Base-by-base conservation (phyloP, 345 rosid species). In the Arabis alpina region DNA sequence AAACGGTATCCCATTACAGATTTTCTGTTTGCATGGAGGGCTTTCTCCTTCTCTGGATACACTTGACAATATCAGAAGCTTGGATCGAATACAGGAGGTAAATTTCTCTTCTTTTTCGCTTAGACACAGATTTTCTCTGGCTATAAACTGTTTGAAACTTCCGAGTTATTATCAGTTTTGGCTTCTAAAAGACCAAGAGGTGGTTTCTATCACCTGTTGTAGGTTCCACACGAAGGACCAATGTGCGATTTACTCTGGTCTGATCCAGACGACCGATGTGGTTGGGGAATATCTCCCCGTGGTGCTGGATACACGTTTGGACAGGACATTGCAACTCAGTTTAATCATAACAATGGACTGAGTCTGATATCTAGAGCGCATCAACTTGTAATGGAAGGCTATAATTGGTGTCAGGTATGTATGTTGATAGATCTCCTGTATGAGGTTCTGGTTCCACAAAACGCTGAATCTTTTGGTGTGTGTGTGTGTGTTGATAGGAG, bases 191-290 rank as follows among this genome's bases (percentile, higher is more conserved):
- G 45, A 30, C 30, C 28, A 55, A 23, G 48, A 19, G 34, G 23
- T 60, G 44, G 40, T 36, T 71, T 34, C 27, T 3, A n/a, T 37
- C 4, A 42, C 41, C 14, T 49, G 24, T 13, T 45, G 39, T 75
- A 93, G 99, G 99, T 93, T 72, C 99, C 99, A 11, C 99, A 91
- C 47, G 99, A 93, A 82, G 99, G 99, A 59, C 99, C 99, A 32
- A 94, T 94, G 99, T 94, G 99, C 27, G 99, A 94, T 82, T 81
- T 94, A 57, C 82, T 94, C 56, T 94, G 99, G 99, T 94, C 99
- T 32, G 99, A 94, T 77, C 99, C 99, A 15, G 99, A 91, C 25
- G 99, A 94, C 49, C 95, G 99, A 8, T 94, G 99, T 76, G 99
- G 99, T 47, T 94, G 99, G 99, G 99, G 99, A 41, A 94, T 94